Evolutionary conservation across 805 yeast species (phyloP).

Genomic region (Sugiyamaella lignohabitans): DNA sequence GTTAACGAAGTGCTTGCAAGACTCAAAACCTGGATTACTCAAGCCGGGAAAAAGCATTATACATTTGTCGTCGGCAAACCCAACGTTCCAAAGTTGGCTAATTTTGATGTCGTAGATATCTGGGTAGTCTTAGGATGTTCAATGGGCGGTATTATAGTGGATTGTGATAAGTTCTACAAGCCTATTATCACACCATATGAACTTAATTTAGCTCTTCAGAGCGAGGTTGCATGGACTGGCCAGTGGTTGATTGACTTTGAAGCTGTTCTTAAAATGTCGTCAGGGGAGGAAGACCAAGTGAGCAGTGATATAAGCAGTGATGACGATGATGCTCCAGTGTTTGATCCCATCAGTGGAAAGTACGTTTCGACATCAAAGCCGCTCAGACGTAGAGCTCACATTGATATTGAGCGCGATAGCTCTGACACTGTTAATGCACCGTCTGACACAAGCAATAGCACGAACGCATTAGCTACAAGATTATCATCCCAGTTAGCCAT

Average conservation of each 20-base stretch:
- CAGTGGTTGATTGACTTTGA: constrained; percentile 84
- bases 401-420: constrained; percentile 47
- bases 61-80: constrained; percentile 97
- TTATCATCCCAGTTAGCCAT: constrained; percentile 56
- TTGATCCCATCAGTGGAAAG: constrained; percentile 83
- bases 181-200: constrained; percentile 96
- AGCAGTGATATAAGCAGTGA: constrained; percentile 21
- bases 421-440: constrained; percentile 13
- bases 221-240: constrained; percentile 84
- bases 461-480: constrained; percentile 38
- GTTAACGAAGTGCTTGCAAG: constrained; percentile 60
- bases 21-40: constrained; percentile 53
- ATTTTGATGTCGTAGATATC: constrained; percentile 86
- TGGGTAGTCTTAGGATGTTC: constrained; percentile 97
- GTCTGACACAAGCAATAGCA: constrained; percentile 8
- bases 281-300: constrained; percentile 18
- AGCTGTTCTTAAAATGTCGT: constrained; percentile 38
- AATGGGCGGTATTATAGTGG: constrained; percentile 84
- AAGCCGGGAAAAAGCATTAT: constrained; percentile 85
- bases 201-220: constrained; percentile 67
- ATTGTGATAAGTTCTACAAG: constrained; percentile 68
- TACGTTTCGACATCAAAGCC: constrained; percentile 68
- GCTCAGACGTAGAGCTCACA: constrained; percentile 48
- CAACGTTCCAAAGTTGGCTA: constrained; percentile 93
- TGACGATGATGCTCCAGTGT: constrained; percentile 67